These are phyloP conservation scores for Apiotrichum laibachii DNA, from an alignment of 1,284 basidiomycete species.

Conservation along the genomic window DNA sequence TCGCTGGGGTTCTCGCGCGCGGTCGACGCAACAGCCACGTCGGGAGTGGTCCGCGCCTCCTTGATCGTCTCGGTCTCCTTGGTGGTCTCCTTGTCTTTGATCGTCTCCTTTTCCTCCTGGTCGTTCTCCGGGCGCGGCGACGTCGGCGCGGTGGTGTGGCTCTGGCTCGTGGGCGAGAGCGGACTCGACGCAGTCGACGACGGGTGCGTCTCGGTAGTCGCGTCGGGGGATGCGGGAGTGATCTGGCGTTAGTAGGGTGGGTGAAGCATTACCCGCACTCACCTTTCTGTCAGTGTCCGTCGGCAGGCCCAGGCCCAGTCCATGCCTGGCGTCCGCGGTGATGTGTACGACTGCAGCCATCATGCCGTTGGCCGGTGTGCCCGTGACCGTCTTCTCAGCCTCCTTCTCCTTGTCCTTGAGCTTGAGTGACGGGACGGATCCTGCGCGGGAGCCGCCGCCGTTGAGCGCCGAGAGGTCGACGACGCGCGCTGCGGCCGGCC, in stretches of 20 bases:
- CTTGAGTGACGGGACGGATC: neutral
- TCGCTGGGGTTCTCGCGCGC: too few relatives aligned
- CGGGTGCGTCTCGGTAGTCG: neutral
- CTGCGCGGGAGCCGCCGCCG: neutral
- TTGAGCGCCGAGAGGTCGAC: slow-evolving; percentile 1
- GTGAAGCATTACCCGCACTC: too few relatives aligned
- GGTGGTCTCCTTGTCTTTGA: too few relatives aligned
- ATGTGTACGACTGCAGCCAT: too few relatives aligned
- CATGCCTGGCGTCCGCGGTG: too few relatives aligned
- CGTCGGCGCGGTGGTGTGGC: neutral
- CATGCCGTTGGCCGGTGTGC: too few relatives aligned
- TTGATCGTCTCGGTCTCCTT: too few relatives aligned
- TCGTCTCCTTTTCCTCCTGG: too few relatives aligned
- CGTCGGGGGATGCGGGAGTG: neutral
- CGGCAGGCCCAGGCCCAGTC: too few relatives aligned
- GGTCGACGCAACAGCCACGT: neutral
- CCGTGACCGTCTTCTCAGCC: too few relatives aligned
- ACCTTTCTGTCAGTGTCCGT: too few relatives aligned
- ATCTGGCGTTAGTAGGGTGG: neutral
- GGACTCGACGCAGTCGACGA: neutral
- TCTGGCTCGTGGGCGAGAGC: neutral
- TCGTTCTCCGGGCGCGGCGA: neutral
- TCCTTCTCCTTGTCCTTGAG: neutral
- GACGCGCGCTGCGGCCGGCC: slow-evolving; percentile 1
- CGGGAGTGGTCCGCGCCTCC: neutral